Evolutionary conservation across 495 filamentous ascomycete species (phyloP).

Genomic region (Penicillium bovifimosum): DNA sequence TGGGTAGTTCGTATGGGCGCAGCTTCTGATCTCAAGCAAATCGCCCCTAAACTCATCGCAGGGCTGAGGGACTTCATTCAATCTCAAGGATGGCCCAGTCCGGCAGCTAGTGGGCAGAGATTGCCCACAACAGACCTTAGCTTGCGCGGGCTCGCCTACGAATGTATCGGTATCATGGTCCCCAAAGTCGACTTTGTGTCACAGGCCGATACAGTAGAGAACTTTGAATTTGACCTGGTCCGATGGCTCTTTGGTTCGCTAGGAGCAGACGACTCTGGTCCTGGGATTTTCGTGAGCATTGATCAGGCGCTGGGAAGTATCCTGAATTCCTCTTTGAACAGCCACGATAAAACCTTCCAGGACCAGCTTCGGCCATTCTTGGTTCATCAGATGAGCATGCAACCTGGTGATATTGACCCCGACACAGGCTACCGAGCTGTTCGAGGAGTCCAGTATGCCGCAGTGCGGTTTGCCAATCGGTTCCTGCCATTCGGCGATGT

Average conservation of each 20-base stretch:
- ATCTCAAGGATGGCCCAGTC: slow-evolving; percentile 77
- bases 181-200: slow-evolving; percentile 39
- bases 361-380: slow-evolving; percentile 54
- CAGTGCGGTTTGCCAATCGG: slow-evolving; percentile 86
- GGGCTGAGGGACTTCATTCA: slow-evolving; percentile 70
- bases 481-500: slow-evolving; percentile 76
- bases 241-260: slow-evolving; percentile 77
- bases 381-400: slow-evolving; percentile 58
- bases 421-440: slow-evolving; percentile 39
- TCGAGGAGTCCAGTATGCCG: slow-evolving; percentile 69
- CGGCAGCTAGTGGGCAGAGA: slow-evolving; percentile 38
- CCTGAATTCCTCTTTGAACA: slow-evolving; percentile 51
- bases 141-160: slow-evolving; percentile 71
- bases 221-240: slow-evolving; percentile 55
- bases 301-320: slow-evolving; percentile 83
- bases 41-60: slow-evolving; percentile 65
- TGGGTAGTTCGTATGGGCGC: slow-evolving; percentile 78
- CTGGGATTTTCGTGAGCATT: slow-evolving; percentile 74
- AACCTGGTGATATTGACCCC: slow-evolving; percentile 44
- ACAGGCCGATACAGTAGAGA: slow-evolving; percentile 30
- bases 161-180: slow-evolving; percentile 77
- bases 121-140: slow-evolving; percentile 54
- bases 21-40: slow-evolving; percentile 48
- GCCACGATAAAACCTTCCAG: slow-evolving; percentile 39
- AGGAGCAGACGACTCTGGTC: slow-evolving; percentile 69